Conservation (phyloP, 2,329 filamentous ascomycete species). For the Colletotrichum salicis region DNA sequence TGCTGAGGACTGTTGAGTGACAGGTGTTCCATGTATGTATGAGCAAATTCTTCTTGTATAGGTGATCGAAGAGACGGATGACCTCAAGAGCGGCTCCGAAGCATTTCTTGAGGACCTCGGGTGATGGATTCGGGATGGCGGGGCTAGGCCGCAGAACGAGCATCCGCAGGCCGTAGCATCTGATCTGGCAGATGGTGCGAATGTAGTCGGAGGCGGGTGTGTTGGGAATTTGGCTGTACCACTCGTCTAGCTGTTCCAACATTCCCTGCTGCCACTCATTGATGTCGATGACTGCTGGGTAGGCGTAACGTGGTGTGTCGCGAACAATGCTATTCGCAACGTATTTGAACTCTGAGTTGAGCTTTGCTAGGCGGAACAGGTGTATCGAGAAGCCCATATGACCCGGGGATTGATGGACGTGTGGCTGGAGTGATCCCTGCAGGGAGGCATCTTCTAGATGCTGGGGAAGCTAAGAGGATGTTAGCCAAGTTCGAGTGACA, state of each 20-base stretch:
- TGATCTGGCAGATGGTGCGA: slow-evolving; percentile 51
- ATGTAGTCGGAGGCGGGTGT: slow-evolving; percentile 39
- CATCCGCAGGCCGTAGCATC: slow-evolving; percentile 60
- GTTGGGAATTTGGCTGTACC: slow-evolving; percentile 40
- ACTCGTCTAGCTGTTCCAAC: slow-evolving; percentile 51
- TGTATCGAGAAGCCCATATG: slow-evolving; percentile 54
- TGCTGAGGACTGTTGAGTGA: slow-evolving; percentile 59
- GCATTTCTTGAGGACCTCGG: slow-evolving; percentile 52
- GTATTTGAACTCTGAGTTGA: slow-evolving; percentile 69
- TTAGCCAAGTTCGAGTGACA: slow-evolving; percentile 34
- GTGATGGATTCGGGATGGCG: slow-evolving; percentile 58
- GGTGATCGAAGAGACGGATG: slow-evolving; percentile 51
- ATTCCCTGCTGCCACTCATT: slow-evolving; percentile 58
- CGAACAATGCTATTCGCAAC: slow-evolving; percentile 63
- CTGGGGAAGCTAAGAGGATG: slow-evolving; percentile 41
- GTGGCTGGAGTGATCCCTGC: background rate
- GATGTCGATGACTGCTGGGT: slow-evolving; percentile 57
- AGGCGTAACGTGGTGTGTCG: slow-evolving; percentile 58
- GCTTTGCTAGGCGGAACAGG: slow-evolving; percentile 56
- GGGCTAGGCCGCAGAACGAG: slow-evolving; percentile 62
- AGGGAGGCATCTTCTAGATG: slow-evolving; percentile 40
- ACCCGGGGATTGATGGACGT: background rate
- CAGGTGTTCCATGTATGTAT: slow-evolving; percentile 60
- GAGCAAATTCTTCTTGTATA: slow-evolving; percentile 57
- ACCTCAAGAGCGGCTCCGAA: slow-evolving; percentile 54